phyloP scores from a whole-genome alignment of 768 basidiomycete species.

The Exidia glandulosa region DNA sequence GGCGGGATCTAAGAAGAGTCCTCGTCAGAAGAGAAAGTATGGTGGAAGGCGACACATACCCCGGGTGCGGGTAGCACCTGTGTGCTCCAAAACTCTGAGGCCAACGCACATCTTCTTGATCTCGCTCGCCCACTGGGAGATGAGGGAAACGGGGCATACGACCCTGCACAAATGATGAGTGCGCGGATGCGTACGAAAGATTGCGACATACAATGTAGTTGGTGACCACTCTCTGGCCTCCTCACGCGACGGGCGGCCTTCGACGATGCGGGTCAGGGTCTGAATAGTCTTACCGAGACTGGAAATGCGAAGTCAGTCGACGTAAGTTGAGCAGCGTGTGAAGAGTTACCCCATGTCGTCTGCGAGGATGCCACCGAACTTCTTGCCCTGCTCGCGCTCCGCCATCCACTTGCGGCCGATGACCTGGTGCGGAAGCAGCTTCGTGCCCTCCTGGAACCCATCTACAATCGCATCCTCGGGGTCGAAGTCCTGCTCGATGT shows the following conservation, averaged over 20 bases:
- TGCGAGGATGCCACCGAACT: conserved; percentile 78
- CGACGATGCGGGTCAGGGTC: conserved; percentile 75
- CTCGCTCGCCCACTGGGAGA: conserved; percentile 87
- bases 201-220: conserved; percentile 49
- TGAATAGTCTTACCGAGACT: conserved; percentile 89
- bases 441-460: conserved; percentile 62
- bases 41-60: conserved; percentile 29
- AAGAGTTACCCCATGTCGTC: conserved; percentile 95
- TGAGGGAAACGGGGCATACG: conserved; percentile 75
- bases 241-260: conserved; percentile 57
- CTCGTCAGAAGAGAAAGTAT: too few relatives aligned
- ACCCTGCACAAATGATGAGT: conserved; percentile 38
- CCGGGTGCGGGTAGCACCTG: conserved; percentile 63
- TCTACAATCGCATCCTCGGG: conserved; percentile 60
- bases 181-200: background rate
- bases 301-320: too few relatives aligned
- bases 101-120: conserved; percentile 57
- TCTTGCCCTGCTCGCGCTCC: conserved; percentile 68
- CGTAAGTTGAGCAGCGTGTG: too few relatives aligned
- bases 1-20: conserved; percentile 35
- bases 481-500: conserved; percentile 44
- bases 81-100: conserved; percentile 70
- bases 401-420: conserved; percentile 79
- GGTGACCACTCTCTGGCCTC: conserved; percentile 62
- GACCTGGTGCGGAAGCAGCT: conserved; percentile 79